Percentiles rank a stretch among this genome's conserved stretches.
Evolutionary conservation across 2,329 filamentous ascomycete genomes (phyloP).

Genomic region (Exophiala sideris): DNA sequence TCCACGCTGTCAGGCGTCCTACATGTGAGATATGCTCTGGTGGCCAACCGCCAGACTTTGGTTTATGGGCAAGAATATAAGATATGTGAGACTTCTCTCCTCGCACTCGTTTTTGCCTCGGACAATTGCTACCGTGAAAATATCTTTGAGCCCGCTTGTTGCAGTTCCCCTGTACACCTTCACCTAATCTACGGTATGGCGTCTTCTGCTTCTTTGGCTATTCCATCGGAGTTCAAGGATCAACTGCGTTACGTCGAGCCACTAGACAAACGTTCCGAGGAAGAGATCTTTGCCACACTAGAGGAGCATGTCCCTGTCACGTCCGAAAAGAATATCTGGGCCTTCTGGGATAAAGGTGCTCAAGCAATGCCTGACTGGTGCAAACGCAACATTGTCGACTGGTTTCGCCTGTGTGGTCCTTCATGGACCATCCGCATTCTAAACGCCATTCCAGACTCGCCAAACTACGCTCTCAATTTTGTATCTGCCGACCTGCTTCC

Average conservation of each 20-base stretch:
- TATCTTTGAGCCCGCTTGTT: too few relatives aligned
- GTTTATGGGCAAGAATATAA: too few relatives aligned
- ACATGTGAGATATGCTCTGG: too few relatives aligned
- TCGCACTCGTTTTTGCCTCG: too few relatives aligned
- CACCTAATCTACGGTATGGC: not conserved
- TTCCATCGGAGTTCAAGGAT: constrained; percentile 15
- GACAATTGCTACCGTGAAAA: too few relatives aligned
- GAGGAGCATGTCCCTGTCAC: constrained; percentile 12
- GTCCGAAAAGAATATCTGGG: constrained; percentile 53
- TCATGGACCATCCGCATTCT: constrained; percentile 53
- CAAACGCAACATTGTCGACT: constrained; percentile 53
- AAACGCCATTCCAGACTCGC: constrained; percentile 44
- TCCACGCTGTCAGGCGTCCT: too few relatives aligned
- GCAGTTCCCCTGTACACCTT: not conserved
- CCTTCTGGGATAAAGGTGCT: constrained; percentile 57
- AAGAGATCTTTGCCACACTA: constrained; percentile 19
- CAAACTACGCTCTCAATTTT: constrained; percentile 49
- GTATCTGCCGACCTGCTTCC: constrained; percentile 51
- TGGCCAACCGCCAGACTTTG: too few relatives aligned
- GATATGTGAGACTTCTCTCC: too few relatives aligned
- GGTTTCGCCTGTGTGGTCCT: constrained; percentile 52
- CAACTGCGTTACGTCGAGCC: constrained; percentile 8
- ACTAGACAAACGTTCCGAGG: constrained; percentile 13
- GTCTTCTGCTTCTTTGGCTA: constrained; percentile 18
- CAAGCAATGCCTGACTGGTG: constrained; percentile 50